Percentiles rank a stretch among this genome's conserved stretches.
phyloP scores from a whole-genome alignment of 176 grass and related monocot genomes.

The Oryza glumipatula region DNA sequence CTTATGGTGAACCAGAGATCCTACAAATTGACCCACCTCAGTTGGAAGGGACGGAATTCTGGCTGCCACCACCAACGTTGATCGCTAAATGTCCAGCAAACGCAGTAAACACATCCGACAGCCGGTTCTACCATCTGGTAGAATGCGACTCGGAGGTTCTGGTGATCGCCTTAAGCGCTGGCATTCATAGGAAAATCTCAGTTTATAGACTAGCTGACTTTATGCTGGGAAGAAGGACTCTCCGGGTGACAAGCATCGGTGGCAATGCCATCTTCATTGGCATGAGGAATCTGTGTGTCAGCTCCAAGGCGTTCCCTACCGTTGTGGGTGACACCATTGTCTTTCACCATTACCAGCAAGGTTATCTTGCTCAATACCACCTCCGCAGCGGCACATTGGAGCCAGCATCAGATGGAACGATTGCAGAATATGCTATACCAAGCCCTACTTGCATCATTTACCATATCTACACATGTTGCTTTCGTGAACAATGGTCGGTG shows the following conservation, averaged over 20 bases:
- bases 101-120: no score
- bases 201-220: conserved; percentile 6
- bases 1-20: neutral
- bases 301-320: neutral
- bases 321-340: conserved; percentile 23
- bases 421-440: neutral
- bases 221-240: neutral
- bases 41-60: neutral
- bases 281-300: neutral
- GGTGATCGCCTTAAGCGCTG: neutral
- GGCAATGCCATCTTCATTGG: conserved; percentile 16
- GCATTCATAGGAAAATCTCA: neutral
- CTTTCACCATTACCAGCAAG: neutral
- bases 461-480: conserved; percentile 44
- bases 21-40: neutral
- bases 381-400: neutral
- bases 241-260: neutral
- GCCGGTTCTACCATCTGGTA: no score
- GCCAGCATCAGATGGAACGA: neutral
- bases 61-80: neutral
- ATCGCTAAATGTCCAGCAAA: neutral
- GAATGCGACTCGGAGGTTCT: neutral
- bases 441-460: conserved; percentile 18
- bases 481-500: conserved; percentile 20
- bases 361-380: conserved; percentile 3